phyloP scores from a whole-genome alignment of 2,329 filamentous ascomycete species.

The Aspergillus tanneri region DNA sequence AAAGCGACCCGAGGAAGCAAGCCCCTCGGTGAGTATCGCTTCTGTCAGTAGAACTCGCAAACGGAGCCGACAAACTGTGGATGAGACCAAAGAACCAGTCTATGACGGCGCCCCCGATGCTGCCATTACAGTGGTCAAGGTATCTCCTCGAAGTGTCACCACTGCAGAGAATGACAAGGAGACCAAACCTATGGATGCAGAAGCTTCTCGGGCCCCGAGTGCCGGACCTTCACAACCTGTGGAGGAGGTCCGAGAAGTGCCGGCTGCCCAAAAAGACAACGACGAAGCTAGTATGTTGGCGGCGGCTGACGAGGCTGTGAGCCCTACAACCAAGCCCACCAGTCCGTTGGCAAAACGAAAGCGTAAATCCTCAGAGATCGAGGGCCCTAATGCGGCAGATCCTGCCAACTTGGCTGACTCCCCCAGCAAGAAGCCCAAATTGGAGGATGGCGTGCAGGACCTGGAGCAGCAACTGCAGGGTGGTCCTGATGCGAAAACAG shows the following conservation, averaged over 20 bases:
- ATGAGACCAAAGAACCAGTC: conserved; percentile 10
- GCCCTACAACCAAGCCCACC: conserved; percentile 15
- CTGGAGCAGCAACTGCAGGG: conserved; percentile 24
- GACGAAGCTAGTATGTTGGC: conserved; percentile 3
- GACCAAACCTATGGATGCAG: conserved; percentile 2
- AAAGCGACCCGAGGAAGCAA: conserved; percentile 18
- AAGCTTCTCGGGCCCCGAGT: conserved; percentile 4
- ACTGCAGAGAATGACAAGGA: conserved; percentile 14
- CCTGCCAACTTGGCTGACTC: conserved; percentile 17
- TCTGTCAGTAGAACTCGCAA: conserved; percentile 18
- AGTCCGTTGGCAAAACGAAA: conserved; percentile 24
- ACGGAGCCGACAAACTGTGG: conserved; percentile 13
- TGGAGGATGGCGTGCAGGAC: conserved; percentile 30
- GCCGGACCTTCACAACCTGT: conserved; percentile 1
- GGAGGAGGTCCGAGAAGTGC: conserved; percentile 13
- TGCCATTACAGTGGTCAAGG: conserved; percentile 11
- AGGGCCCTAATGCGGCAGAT: conserved; percentile 18
- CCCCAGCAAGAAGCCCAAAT: conserved; percentile 31
- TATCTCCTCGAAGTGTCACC: conserved; percentile 15
- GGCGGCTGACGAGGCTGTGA: conserved; percentile 2
- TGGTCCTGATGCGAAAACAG: conserved; percentile 20
- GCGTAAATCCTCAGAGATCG: conserved; percentile 27
- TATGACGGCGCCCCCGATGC: neutral
- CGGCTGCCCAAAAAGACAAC: conserved; percentile 7
- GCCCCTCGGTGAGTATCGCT: conserved; percentile 15